Evolutionary conservation across 306 rosid genomes (phyloP), one percentile per base, ranked within the genome.

Genomic region (Benincasa hispida): DNA sequence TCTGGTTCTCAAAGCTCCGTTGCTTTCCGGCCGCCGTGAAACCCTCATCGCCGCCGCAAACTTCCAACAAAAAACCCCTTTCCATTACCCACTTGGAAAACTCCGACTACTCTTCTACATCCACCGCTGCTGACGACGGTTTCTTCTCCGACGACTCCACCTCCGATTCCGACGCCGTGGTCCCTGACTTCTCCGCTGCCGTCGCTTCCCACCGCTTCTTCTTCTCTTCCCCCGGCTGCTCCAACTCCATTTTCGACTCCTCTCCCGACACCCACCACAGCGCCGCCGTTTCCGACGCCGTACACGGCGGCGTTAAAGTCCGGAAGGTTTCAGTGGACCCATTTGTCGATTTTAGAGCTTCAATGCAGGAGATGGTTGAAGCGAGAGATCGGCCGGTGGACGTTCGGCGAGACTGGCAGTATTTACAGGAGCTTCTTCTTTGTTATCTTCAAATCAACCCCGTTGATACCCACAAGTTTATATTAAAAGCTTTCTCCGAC

Each of bases 291-390:
- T 3, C 9, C 77, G 37, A 77, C 27, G 37, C 76, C 48, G 45
- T 82, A 30, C 63, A 60, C 39, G 88, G 77, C 10, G 91, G 91
- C 7, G 85, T 90, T 24, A 78, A 70, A 35, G 93, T 94, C 2
- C 83, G 87, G 41, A 91, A 90, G 81, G 83, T 83, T 82, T 94
- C 98, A 12, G 15, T 80, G 1, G 80, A 94, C 45, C 98, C 98
- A 2, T 89, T 85, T 85, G 1, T 77, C 0, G 98, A 94, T 78
- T 94, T 94, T 79, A 81, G 92, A 28, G 58, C 67, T 1, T 94
- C 98, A 54, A 94, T 94, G 98, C 89, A 87, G 55, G 97, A 91
- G 75, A 94, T 94, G 98, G 78, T 91, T 1, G 82, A 86, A 57
- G 89, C 97, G 0, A 85, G 89, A 47, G 77, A 83, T 62, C 41